Evolutionary conservation across 441 rosid genomes (phyloP).

Genomic region (Isatis lusitanica): DNA sequence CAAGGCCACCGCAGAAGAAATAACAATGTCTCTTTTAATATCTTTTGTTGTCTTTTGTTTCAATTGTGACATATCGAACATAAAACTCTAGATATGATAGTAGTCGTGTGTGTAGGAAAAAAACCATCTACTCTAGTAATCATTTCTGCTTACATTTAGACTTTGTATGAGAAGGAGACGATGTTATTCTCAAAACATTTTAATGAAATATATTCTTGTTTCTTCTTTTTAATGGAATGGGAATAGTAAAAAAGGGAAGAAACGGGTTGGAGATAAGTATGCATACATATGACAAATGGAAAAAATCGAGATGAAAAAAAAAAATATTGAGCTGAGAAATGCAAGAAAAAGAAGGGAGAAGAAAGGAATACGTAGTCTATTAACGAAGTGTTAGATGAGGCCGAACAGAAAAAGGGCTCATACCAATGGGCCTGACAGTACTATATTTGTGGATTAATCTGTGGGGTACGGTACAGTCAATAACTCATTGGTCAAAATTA

Average conservation of each 20-base stretch:
- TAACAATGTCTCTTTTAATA: background rate
- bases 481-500: background rate
- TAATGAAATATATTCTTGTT: background rate
- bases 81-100: conserved; percentile 20
- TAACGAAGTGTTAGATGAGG: too few relatives aligned
- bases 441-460: background rate
- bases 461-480: background rate
- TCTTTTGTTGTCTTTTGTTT: conserved; percentile 26
- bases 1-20: background rate
- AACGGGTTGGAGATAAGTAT: background rate
- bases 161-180: background rate
- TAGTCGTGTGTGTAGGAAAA: conserved; percentile 11
- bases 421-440: background rate
- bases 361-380: too few relatives aligned
- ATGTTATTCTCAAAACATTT: background rate
- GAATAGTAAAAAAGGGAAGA: background rate
- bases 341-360: too few relatives aligned
- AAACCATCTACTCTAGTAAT: background rate
- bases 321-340: too few relatives aligned
- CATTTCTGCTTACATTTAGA: background rate
- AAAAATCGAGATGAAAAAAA: too few relatives aligned
- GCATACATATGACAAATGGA: too few relatives aligned
- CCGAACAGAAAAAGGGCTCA: background rate
- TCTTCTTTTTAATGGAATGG: background rate
- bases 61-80: conserved; percentile 33